These are phyloP conservation scores for Hanseniaspora uvarum DNA, from an alignment of 1,139 yeast species.

Conservation along the genomic window DNA sequence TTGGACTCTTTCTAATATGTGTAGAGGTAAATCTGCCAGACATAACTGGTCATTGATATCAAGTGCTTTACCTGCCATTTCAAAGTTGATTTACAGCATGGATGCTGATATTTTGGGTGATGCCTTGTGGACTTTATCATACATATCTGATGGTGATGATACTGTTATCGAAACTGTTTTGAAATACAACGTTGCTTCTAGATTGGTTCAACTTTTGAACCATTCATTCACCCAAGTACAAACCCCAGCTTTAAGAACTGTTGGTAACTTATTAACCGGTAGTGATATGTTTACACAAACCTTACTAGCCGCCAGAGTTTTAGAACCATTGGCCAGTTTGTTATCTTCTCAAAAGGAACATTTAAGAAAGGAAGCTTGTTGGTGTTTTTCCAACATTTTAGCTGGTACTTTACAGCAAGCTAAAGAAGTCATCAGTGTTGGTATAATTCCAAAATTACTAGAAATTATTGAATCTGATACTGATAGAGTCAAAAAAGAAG, in stretches of 20 bases:
- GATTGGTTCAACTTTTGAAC: constrained; percentile 78
- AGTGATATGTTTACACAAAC: constrained; percentile 91
- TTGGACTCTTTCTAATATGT: constrained; percentile 92
- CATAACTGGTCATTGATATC: constrained; percentile 89
- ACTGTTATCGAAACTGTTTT: constrained; percentile 94
- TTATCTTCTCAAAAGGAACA: constrained; percentile 80
- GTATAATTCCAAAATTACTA: constrained; percentile 85
- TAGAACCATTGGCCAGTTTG: constrained; percentile 72
- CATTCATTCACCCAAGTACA: constrained; percentile 81
- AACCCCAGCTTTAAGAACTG: constrained; percentile 94
- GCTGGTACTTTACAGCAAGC: constrained; percentile 95
- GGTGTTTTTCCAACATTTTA: constrained; percentile 96
- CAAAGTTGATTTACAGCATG: constrained; percentile 78
- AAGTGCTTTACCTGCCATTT: constrained; percentile 80
- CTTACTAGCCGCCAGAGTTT: constrained; percentile 85
- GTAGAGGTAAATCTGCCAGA: constrained; percentile 93
- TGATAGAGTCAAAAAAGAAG: constrained; percentile 93
- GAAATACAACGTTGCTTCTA: constrained; percentile 89
- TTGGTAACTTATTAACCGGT: constrained; percentile 96
- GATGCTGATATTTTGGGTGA: constrained; percentile 92
- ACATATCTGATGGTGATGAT: constrained; percentile 82
- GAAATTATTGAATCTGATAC: constrained; percentile 73
- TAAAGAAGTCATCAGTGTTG: constrained; percentile 91
- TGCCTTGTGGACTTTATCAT: constrained; percentile 98
- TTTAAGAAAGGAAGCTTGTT: constrained; percentile 92